These are phyloP conservation scores for Neonectria ditissima DNA, from an alignment of 2,329 filamentous ascomycete species.

Conservation along the genomic window DNA sequence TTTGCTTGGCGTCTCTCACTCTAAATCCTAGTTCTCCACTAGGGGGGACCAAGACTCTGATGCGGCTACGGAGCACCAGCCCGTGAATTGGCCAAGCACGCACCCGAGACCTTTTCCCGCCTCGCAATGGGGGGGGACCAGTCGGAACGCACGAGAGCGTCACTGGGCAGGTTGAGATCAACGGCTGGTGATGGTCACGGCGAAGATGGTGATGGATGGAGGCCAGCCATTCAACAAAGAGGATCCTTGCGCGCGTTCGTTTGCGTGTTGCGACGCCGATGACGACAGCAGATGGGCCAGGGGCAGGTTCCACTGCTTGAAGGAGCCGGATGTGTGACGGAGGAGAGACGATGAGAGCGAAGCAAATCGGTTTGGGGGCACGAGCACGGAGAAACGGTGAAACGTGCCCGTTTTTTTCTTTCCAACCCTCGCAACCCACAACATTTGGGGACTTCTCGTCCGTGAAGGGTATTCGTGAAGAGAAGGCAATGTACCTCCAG, in stretches of 20 bases:
- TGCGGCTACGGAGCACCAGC: background rate
- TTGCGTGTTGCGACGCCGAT: constrained; percentile 26
- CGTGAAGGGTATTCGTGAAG: background rate
- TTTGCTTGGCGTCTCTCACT: background rate
- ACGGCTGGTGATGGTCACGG: background rate
- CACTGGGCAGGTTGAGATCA: background rate
- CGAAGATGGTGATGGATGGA: no score
- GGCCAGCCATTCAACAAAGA: constrained; percentile 6
- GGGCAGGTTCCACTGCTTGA: constrained; percentile 7
- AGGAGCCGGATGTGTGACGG: background rate
- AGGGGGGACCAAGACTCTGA: background rate
- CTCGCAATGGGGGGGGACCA: background rate
- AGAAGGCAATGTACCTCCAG: background rate
- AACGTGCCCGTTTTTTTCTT: background rate
- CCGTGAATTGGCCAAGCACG: background rate
- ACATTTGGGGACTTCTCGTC: no score
- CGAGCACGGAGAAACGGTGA: background rate
- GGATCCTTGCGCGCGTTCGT: constrained; percentile 3
- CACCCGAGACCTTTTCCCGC: background rate
- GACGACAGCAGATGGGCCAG: constrained; percentile 19
- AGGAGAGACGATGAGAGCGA: background rate
- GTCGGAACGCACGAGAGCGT: background rate
- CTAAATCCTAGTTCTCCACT: background rate
- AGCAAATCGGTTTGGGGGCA: background rate
- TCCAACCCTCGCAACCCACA: background rate